phyloP scores from a whole-genome alignment of 169 alveolate species.

The Plasmodium cynomolgi region DNA sequence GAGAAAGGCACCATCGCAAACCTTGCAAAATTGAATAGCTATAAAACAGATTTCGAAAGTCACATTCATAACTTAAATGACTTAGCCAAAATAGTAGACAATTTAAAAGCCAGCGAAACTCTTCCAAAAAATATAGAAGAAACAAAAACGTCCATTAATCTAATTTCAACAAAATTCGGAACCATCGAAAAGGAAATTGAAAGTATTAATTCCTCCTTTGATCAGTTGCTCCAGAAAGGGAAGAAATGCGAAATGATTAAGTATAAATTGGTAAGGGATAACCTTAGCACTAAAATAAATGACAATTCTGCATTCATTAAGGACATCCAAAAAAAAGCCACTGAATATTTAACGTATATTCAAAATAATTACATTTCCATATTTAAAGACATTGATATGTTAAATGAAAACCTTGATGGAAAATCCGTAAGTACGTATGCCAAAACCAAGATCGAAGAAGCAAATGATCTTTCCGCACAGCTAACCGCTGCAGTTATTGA shows the following conservation, averaged over 20 bases:
- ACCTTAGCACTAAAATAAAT: neutral
- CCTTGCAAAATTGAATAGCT: neutral
- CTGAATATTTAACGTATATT: neutral
- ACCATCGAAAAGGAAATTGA: neutral
- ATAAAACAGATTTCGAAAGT: neutral
- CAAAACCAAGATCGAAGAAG: neutral
- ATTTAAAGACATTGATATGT: neutral
- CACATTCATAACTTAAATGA: neutral
- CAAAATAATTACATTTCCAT: neutral
- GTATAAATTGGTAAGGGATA: neutral
- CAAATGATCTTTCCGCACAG: neutral
- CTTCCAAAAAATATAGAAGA: neutral
- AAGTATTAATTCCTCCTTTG: neutral
- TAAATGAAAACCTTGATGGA: neutral
- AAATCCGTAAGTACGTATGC: neutral
- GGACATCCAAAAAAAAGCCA: neutral
- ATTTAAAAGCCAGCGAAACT: neutral
- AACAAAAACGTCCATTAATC: neutral
- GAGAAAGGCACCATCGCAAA: neutral
- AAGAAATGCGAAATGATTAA: neutral
- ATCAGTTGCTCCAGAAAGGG: neutral
- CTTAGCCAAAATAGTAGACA: neutral
- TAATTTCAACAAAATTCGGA: neutral
- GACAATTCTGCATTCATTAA: neutral
- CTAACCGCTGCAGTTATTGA: neutral